Conservation (phyloP, 2,329 filamentous ascomycete genomes). For the Fusarium keratoplasticum region DNA sequence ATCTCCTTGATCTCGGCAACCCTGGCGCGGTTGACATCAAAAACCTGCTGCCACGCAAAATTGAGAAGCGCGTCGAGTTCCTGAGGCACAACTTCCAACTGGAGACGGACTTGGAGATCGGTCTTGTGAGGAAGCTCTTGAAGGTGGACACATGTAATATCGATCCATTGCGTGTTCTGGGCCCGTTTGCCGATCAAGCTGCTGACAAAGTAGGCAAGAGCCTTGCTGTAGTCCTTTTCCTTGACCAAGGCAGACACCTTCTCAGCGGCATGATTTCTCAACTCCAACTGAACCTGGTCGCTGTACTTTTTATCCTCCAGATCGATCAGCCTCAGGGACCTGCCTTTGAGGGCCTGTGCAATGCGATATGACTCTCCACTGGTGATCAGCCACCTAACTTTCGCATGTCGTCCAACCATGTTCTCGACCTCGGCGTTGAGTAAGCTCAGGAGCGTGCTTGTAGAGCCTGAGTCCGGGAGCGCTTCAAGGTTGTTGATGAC, state of each 20-base stretch:
- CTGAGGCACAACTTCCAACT: conserved; percentile 54
- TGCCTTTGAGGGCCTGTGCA: conserved; percentile 4
- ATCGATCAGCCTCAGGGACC: conserved; percentile 25
- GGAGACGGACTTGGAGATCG: conserved; percentile 53
- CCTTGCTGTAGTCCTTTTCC: conserved; percentile 55
- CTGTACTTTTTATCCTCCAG: conserved; percentile 34
- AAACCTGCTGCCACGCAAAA: conserved; percentile 53
- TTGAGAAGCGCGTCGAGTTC: conserved; percentile 52
- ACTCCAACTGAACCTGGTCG: conserved; percentile 32
- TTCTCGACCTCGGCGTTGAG: conserved; percentile 18
- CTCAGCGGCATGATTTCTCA: conserved; percentile 47
- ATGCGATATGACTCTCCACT: conserved; percentile 44
- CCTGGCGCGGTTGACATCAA: conserved; percentile 46
- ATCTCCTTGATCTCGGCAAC: conserved; percentile 56
- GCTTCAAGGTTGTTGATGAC: conserved; percentile 56
- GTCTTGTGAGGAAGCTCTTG: conserved; percentile 52
- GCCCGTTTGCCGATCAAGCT: conserved; percentile 56
- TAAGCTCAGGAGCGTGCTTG: conserved; percentile 7
- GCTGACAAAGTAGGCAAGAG: conserved; percentile 55
- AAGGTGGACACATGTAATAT: conserved; percentile 56
- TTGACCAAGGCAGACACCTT: conserved; percentile 49
- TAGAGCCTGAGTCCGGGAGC: conserved; percentile 45
- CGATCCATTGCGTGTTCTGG: conserved; percentile 58
- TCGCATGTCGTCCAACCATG: neutral
- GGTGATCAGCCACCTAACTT: conserved; percentile 55